Evolutionary conservation across 176 grass and related monocot species (phyloP).

Genomic region (Rhynchospora tenuis): DNA sequence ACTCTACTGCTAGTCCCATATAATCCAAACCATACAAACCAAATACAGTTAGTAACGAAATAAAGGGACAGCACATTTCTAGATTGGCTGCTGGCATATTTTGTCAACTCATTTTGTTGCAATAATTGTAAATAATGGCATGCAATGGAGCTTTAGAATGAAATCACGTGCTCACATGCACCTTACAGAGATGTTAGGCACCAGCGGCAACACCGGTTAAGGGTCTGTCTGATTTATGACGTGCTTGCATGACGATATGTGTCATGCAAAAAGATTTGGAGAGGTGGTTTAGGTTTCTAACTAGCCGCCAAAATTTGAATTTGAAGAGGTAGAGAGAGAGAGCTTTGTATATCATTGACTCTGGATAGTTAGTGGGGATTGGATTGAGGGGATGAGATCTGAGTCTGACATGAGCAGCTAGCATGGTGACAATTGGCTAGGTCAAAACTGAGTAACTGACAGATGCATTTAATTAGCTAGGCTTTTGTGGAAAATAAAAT

Average conservation of each 20-base stretch:
- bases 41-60: background rate
- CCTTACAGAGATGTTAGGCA: background rate
- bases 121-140: conserved; percentile 9
- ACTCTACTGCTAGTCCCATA: background rate
- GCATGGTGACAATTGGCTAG: background rate
- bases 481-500: background rate
- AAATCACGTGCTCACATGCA: conserved; percentile 20
- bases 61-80: background rate
- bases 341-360: background rate
- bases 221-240: background rate
- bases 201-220: background rate
- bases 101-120: conserved; percentile 10
- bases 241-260: conserved; percentile 8
- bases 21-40: background rate
- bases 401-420: background rate
- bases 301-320: background rate
- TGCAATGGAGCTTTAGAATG: background rate
- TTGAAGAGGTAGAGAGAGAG: background rate
- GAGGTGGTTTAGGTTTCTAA: too few species aligned
- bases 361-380: background rate
- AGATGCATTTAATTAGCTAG: background rate
- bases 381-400: background rate
- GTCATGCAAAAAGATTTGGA: background rate
- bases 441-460: background rate
- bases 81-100: background rate